These are phyloP conservation scores for Vachellia pachyceras DNA, from an alignment of 306 rosid species.

Conservation along the genomic window DNA sequence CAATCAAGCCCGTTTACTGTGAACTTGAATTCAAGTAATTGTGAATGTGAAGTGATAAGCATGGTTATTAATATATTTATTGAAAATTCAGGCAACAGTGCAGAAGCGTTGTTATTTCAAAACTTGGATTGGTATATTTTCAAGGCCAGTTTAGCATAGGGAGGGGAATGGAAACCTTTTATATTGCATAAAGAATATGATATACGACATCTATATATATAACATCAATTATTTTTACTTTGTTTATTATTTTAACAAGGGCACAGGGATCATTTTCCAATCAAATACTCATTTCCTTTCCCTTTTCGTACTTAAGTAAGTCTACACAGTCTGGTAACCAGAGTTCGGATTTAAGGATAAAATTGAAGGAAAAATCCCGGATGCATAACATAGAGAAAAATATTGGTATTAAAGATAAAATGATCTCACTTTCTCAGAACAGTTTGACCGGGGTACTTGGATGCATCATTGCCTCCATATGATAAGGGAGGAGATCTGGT, in stretches of 20 bases:
- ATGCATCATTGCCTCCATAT: slow-evolving; percentile 46
- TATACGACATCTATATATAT: not conserved
- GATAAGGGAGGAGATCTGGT: slow-evolving; percentile 52
- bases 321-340: slow-evolving; percentile 27
- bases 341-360: slow-evolving; percentile 27
- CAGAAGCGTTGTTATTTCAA: too few species aligned
- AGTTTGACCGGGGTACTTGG: slow-evolving; percentile 47
- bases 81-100: too few species aligned
- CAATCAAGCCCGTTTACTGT: slow-evolving; percentile 23
- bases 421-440: slow-evolving; percentile 45
- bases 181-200: not conserved
- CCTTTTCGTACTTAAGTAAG: not conserved
- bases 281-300: not conserved
- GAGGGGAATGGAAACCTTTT: not conserved
- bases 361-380: slow-evolving; percentile 14
- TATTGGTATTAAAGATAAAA: not conserved
- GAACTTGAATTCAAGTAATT: too few species aligned
- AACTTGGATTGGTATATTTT: slow-evolving; percentile 15
- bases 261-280: not conserved
- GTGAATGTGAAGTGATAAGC: too few species aligned
- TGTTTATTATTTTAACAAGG: not conserved
- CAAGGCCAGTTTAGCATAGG: not conserved
- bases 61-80: too few species aligned
- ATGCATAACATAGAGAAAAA: slow-evolving; percentile 30
- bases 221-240: not conserved